These are phyloP conservation scores for Apiospora sp. DNA, from an alignment of 2,329 filamentous ascomycete genomes.

Conservation along the genomic window DNA sequence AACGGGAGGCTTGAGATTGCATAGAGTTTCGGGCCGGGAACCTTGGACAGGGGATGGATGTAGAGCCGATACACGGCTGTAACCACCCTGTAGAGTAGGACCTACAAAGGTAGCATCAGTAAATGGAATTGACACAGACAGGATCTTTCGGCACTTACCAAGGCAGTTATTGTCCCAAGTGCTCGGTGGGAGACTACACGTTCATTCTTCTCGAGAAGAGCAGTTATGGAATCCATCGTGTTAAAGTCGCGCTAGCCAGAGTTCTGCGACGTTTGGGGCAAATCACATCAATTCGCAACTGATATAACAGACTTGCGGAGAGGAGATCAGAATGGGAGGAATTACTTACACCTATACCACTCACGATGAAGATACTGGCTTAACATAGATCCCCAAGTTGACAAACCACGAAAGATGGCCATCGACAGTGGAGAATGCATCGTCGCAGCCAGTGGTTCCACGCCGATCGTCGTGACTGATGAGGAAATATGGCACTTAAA, in stretches of 20 bases:
- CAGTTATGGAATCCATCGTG: neutral
- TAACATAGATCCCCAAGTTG: neutral
- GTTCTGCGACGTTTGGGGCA: too few species aligned
- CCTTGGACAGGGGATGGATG: constrained; percentile 24
- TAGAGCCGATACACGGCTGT: constrained; percentile 25
- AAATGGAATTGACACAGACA: neutral
- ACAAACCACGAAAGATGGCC: neutral
- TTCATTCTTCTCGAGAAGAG: neutral
- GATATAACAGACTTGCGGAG: neutral
- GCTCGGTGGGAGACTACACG: neutral
- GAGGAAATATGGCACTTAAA: too few species aligned
- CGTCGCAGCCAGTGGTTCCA: neutral
- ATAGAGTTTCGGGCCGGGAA: constrained; percentile 26
- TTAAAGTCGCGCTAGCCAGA: neutral
- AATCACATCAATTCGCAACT: neutral
- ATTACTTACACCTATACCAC: neutral
- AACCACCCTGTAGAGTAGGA: neutral
- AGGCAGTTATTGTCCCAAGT: neutral
- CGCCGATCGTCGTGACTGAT: neutral
- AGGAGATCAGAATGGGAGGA: neutral
- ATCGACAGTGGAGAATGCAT: neutral
- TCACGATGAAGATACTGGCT: neutral
- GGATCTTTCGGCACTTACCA: neutral
- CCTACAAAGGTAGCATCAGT: neutral
- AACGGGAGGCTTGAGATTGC: constrained; percentile 3